Percentiles rank a stretch among this genome's conserved stretches.
Evolutionary conservation across 2,329 filamentous ascomycete species (phyloP).

Genomic region (Salinomyces thailandicus): DNA sequence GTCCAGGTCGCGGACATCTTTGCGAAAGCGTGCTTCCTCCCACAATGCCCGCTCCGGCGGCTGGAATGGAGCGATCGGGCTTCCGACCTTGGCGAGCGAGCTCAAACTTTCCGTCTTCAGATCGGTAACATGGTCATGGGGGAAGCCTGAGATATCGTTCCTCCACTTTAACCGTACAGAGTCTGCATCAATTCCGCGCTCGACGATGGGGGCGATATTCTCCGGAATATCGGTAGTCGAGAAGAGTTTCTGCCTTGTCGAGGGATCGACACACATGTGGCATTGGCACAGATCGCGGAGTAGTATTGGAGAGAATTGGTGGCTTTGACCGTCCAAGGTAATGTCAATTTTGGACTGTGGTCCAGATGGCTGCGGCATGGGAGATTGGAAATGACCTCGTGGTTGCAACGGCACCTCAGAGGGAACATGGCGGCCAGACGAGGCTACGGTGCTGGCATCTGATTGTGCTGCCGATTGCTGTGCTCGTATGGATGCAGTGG

Average conservation of each 20-base stretch:
- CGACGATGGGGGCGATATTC: slow-evolving; percentile 33
- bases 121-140: slow-evolving; percentile 31
- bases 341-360: background rate
- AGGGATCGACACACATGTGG: slow-evolving; percentile 45
- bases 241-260: slow-evolving; percentile 54
- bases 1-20: slow-evolving; percentile 48
- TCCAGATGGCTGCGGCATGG: too few species aligned
- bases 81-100: background rate
- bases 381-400: too few species aligned
- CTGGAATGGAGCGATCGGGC: background rate
- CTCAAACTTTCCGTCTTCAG: slow-evolving; percentile 14
- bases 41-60: slow-evolving; percentile 28
- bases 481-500: too few species aligned
- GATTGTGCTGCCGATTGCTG: too few species aligned
- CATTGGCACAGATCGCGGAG: slow-evolving; percentile 52
- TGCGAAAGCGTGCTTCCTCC: slow-evolving; percentile 36
- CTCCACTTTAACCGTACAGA: slow-evolving; percentile 46
- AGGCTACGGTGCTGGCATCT: too few species aligned
- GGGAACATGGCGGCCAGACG: too few species aligned
- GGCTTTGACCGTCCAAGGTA: background rate
- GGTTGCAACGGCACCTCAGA: too few species aligned
- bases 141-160: slow-evolving; percentile 41
- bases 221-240: slow-evolving; percentile 53
- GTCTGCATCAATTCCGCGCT: slow-evolving; percentile 18
- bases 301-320: slow-evolving; percentile 18